Percentiles rank a stretch among this genome's conserved stretches.
Conservation (phyloP, 2,329 filamentous ascomycete species). For the Orbilia brochopaga region DNA sequence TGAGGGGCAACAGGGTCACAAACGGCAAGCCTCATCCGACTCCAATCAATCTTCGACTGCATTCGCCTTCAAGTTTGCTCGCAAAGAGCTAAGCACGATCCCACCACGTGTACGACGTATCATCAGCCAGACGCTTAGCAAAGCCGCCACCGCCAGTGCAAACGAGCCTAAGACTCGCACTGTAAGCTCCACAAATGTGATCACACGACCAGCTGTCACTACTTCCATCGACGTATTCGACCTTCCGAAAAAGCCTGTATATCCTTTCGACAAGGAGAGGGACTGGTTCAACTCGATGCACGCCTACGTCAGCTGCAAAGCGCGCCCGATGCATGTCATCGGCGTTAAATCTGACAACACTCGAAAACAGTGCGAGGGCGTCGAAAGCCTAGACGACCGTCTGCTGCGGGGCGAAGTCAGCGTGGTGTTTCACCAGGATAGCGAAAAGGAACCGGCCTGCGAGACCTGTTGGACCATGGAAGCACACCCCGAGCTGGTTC, state of each 20-base stretch:
- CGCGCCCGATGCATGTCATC: conserved; percentile 14
- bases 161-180: too few species aligned
- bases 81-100: neutral
- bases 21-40: neutral
- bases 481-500: neutral
- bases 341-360: conserved; percentile 16
- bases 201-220: neutral
- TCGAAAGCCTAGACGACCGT: conserved; percentile 16
- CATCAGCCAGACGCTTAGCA: neutral
- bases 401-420: conserved; percentile 24
- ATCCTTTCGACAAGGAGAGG: conserved; percentile 16
- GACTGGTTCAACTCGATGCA: conserved; percentile 35
- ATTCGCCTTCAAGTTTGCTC: neutral
- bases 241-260: conserved; percentile 2
- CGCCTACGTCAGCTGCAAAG: conserved; percentile 16
- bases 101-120: neutral
- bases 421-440: conserved; percentile 16
- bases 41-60: neutral
- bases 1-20: neutral
- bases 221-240: neutral
- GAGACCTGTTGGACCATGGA: conserved; percentile 21
- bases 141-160: neutral
- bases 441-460: conserved; percentile 14
- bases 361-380: conserved; percentile 16
- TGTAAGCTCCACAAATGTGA: too few species aligned